Conservation (phyloP, 2,329 filamentous ascomycete genomes). For the Dactylonectria macrodidyma region DNA sequence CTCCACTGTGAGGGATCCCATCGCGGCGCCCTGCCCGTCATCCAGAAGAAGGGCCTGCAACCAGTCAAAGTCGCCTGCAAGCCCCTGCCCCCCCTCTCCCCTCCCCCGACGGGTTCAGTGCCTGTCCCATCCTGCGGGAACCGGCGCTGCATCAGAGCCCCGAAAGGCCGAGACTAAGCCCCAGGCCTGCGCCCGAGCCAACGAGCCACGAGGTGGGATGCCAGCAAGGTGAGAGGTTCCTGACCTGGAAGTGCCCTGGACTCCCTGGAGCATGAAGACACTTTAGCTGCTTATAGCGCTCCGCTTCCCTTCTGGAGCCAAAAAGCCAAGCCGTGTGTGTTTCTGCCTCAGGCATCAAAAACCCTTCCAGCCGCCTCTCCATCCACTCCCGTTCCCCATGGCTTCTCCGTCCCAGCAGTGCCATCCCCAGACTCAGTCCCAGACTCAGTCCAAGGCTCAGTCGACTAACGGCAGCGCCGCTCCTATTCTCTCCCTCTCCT, state of each 20-base stretch:
- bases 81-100: background rate
- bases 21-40: constrained; percentile 10
- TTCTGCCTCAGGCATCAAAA: constrained; percentile 25
- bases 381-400: constrained; percentile 37
- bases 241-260: constrained; percentile 12
- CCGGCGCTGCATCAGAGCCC: background rate
- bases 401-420: constrained; percentile 46
- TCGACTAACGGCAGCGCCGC: constrained; percentile 38
- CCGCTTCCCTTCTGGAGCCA: no score
- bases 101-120: background rate
- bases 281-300: background rate
- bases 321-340: background rate
- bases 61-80: background rate
- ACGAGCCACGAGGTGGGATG: constrained; percentile 40
- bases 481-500: constrained; percentile 21
- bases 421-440: constrained; percentile 39
- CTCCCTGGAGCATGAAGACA: background rate
- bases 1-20: constrained; percentile 19
- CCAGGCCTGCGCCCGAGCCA: constrained; percentile 32
- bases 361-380: constrained; percentile 9
- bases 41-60: background rate
- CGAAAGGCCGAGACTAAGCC: background rate
- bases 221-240: constrained; percentile 29
- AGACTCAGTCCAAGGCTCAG: constrained; percentile 35
- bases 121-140: background rate